A percentile compares a stretch with the other conserved stretches of the same genome.
Evolutionary conservation across 2,329 filamentous ascomycete genomes (phyloP).

Genomic region (Cadophora sp.): DNA sequence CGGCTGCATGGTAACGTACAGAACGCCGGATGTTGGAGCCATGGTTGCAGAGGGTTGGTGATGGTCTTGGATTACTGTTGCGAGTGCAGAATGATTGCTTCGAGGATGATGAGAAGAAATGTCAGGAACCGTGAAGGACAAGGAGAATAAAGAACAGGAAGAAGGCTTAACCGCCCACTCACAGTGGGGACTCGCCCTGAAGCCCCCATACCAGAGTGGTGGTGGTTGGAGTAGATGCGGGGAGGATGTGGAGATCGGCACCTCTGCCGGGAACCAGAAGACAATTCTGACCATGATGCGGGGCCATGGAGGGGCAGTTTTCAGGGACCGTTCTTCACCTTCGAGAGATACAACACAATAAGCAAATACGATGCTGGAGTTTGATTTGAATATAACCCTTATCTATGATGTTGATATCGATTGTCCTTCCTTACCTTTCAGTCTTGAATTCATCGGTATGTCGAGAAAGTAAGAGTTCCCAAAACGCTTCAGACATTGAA

Average conservation of each 20-base stretch:
- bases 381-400: background rate
- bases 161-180: slow-evolving; percentile 4
- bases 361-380: background rate
- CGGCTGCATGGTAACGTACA: slow-evolving; percentile 89
- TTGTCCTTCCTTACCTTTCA: no score
- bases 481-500: no score
- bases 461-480: no score
- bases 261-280: slow-evolving; percentile 2
- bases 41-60: slow-evolving; percentile 21
- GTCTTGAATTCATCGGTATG: no score
- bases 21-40: slow-evolving; percentile 62
- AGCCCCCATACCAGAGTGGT: background rate
- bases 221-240: background rate
- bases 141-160: background rate
- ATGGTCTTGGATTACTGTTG: background rate
- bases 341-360: background rate
- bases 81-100: background rate
- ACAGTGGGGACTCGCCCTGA: slow-evolving; percentile 1
- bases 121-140: background rate
- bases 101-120: background rate
- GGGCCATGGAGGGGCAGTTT: slow-evolving; percentile 10
- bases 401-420: no score
- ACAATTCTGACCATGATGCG: background rate
- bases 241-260: slow-evolving; percentile 6
- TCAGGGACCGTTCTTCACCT: background rate